Evolutionary conservation across 441 rosid species (phyloP).

Genomic region (Adansonia madagascariensis): DNA sequence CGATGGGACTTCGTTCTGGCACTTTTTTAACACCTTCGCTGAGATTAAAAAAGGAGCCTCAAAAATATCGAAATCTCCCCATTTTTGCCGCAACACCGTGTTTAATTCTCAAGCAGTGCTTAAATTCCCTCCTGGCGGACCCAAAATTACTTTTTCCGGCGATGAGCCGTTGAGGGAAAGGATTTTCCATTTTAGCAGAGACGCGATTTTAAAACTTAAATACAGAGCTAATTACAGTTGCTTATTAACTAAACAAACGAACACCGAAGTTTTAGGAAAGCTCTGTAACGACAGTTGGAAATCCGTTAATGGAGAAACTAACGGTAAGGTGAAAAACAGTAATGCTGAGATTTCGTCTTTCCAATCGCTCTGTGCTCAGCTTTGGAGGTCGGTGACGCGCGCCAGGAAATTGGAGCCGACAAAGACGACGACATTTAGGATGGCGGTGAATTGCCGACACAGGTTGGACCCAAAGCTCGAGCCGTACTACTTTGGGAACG

Average conservation of each 20-base stretch:
- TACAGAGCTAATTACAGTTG: slow-evolving; percentile 48
- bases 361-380: slow-evolving; percentile 82
- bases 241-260: slow-evolving; percentile 26
- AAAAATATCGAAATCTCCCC: slow-evolving; percentile 46
- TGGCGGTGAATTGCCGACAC: slow-evolving; percentile 96
- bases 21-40: too few relatives aligned
- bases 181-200: slow-evolving; percentile 77
- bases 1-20: too few relatives aligned
- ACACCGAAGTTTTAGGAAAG: slow-evolving; percentile 44
- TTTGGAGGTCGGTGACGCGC: slow-evolving; percentile 86
- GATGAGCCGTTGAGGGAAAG: slow-evolving; percentile 77
- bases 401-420: slow-evolving; percentile 61
- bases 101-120: slow-evolving; percentile 67
- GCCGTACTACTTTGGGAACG: slow-evolving; percentile 81
- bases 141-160: slow-evolving; percentile 65
- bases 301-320: slow-evolving; percentile 41
- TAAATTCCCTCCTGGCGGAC: slow-evolving; percentile 74
- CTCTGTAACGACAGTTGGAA: slow-evolving; percentile 41
- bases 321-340: slow-evolving; percentile 40
- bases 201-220: slow-evolving; percentile 64
- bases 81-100: slow-evolving; percentile 61
- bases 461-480: slow-evolving; percentile 70
- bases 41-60: too few relatives aligned
- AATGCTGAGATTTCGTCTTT: slow-evolving; percentile 76
- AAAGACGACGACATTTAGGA: slow-evolving; percentile 78